A percentile compares a stretch with the other conserved stretches of the same genome.
Evolutionary conservation across 345 rosid species (phyloP).

Genomic region (Populus davidiana): DNA sequence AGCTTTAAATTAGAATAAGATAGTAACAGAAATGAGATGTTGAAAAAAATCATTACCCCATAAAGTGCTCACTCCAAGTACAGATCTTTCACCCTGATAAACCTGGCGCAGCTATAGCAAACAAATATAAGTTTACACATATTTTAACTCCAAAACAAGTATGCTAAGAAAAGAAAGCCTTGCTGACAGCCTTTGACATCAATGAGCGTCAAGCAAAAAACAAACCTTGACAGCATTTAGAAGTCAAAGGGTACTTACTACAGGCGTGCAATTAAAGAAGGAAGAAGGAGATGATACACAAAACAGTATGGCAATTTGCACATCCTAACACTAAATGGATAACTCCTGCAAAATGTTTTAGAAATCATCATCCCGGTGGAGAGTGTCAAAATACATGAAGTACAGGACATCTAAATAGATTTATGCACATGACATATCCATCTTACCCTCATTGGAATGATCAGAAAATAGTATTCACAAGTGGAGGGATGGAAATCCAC

Average conservation of each 20-base stretch:
- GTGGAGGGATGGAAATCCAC: background rate
- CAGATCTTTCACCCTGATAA: conserved; percentile 30
- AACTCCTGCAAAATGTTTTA: background rate
- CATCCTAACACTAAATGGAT: background rate
- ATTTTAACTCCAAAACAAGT: background rate
- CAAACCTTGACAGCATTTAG: background rate
- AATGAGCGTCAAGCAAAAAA: background rate
- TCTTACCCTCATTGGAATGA: background rate
- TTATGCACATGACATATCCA: background rate
- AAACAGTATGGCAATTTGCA: background rate
- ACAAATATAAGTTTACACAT: conserved; percentile 9
- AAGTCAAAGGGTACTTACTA: background rate
- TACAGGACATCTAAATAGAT: background rate
- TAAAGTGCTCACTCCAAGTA: conserved; percentile 31
- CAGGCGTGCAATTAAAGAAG: background rate
- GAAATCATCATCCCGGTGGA: background rate
- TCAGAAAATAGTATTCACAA: background rate
- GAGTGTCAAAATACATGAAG: background rate
- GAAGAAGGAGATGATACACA: background rate
- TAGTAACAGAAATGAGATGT: conserved; percentile 6
- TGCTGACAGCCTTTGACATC: conserved; percentile 1
- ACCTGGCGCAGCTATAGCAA: conserved; percentile 33
- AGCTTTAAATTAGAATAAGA: background rate
- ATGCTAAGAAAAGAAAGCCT: background rate
- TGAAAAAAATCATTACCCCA: conserved; percentile 40